Evolutionary conservation across 2,329 filamentous ascomycete species (phyloP), one percentile per base, ranked within the genome.

Genomic region (Talaromyces piceae): DNA sequence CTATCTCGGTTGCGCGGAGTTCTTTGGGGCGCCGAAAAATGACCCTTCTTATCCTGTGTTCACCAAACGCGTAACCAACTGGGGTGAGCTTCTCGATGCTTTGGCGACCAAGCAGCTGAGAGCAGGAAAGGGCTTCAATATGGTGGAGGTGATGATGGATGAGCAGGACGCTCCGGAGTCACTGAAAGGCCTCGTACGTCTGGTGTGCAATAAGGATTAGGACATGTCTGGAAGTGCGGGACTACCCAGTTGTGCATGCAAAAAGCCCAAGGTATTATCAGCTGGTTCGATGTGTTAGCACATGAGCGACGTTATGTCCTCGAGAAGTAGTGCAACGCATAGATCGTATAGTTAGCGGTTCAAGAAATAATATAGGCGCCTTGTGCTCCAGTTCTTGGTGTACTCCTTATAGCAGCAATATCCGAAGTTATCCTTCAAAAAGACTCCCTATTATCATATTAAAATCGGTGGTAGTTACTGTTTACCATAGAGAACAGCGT

Each of bases 1-100:
- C 47, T 87, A 84, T 74, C 82, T 81, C 65, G 80, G 82, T 18
- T 69, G 90, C 0, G 78, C 87, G 2, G 74, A 75, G 3, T 80
- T 81, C 0, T 89, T 93, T 62, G 86, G 87, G 18, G 31, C 31
- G 7, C 31, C 31, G 7, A 16, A 50, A 13, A 28, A 50, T 25
- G 47, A 49, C 11, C 25, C 18, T 25, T 43, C 41, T 85, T 45
- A 50, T 45, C 41, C 41, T n/a, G 48, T 45, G 1, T 50, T 50
- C n/a, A 26, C 28, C 9, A 50, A 31, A 39, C 41, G 48, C 6
- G 22, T 26, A 2, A 31, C 22, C 41, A 39, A 37, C 11, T 39
- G 48, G 30, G 30, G 41, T 3, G 27, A 39, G 22, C 8, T 50
- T 28, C n/a, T 39, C 5, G 28, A 20, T n/a, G 25, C 28, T 9